These are phyloP conservation scores for Capronia epimyces DNA, from an alignment of 2,329 filamentous ascomycete genomes.

Conservation along the genomic window DNA sequence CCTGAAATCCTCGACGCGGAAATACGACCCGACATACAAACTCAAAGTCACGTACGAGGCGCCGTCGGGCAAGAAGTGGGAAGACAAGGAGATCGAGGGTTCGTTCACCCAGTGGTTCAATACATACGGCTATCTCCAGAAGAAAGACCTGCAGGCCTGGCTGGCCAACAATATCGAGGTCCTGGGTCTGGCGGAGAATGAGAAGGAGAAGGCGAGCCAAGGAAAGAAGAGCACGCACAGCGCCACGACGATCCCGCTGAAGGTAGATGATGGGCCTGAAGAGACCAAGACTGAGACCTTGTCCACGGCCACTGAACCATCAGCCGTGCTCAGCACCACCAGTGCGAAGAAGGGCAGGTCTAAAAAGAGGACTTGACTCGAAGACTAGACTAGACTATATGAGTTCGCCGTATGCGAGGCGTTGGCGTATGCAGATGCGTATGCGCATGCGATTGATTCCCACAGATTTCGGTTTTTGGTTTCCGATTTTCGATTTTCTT, in stretches of 20 bases:
- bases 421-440: too few relatives aligned
- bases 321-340: background rate
- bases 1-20: conserved; percentile 67
- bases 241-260: conserved; percentile 1
- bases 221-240: conserved; percentile 2
- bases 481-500: too few relatives aligned
- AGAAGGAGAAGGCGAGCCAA: conserved; percentile 10
- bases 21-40: conserved; percentile 76
- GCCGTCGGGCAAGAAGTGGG: conserved; percentile 36
- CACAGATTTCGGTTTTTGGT: too few relatives aligned
- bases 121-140: conserved; percentile 53
- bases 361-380: conserved; percentile 23
- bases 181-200: conserved; percentile 49
- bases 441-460: too few relatives aligned
- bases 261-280: conserved; percentile 1
- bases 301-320: too few relatives aligned
- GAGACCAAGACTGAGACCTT: too few relatives aligned
- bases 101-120: conserved; percentile 59
- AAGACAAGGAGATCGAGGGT: conserved; percentile 48
- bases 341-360: conserved; percentile 17
- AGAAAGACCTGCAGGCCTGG: conserved; percentile 58
- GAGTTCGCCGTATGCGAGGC: too few relatives aligned
- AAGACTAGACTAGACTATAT: too few relatives aligned
- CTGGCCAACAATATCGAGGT: conserved; percentile 54
- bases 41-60: conserved; percentile 54